These are phyloP conservation scores for Hypoxylon subgilvum DNA, from an alignment of 495 filamentous ascomycete genomes.

Conservation along the genomic window DNA sequence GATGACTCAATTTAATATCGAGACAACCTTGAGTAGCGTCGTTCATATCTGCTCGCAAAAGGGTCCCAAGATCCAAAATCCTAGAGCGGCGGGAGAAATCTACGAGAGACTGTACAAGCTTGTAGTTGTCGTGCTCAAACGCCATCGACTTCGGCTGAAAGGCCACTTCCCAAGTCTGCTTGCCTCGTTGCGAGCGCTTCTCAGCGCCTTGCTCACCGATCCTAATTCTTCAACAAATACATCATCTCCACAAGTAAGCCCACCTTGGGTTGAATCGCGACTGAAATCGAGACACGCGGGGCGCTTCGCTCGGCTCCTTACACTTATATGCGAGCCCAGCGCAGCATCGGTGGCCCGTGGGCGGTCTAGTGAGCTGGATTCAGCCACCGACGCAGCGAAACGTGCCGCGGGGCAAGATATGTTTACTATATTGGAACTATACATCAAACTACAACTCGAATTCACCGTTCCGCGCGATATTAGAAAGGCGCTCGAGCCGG, in stretches of 20 bases:
- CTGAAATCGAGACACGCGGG: constrained; percentile 60
- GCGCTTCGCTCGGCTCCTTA: constrained; percentile 73
- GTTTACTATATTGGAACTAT: constrained; percentile 73
- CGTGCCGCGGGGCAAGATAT: constrained; percentile 77
- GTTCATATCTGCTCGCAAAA: constrained; percentile 56
- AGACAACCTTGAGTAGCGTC: constrained; percentile 64
- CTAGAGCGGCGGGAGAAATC: constrained; percentile 55
- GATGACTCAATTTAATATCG: constrained; percentile 74
- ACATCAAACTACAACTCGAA: constrained; percentile 70
- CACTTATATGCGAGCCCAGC: constrained; percentile 78
- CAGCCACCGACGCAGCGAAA: constrained; percentile 77
- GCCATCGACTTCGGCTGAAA: constrained; percentile 53
- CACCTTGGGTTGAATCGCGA: constrained; percentile 40
- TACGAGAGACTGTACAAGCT: constrained; percentile 68
- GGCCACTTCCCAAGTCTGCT: constrained; percentile 47
- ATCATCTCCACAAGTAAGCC: constrained; percentile 36
- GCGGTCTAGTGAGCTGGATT: constrained; percentile 62
- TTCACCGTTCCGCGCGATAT: constrained; percentile 56
- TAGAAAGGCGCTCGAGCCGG: constrained; percentile 71
- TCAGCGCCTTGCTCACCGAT: constrained; percentile 32
- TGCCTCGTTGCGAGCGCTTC: constrained; percentile 32
- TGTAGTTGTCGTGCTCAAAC: constrained; percentile 63
- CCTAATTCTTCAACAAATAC: constrained; percentile 13
- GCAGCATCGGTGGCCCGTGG: constrained; percentile 69
- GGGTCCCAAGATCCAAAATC: constrained; percentile 35